Percentiles rank a stretch among this genome's conserved stretches.
phyloP scores from a whole-genome alignment of 495 filamentous ascomycete genomes.

The Melanomma pulvis-pyrius region DNA sequence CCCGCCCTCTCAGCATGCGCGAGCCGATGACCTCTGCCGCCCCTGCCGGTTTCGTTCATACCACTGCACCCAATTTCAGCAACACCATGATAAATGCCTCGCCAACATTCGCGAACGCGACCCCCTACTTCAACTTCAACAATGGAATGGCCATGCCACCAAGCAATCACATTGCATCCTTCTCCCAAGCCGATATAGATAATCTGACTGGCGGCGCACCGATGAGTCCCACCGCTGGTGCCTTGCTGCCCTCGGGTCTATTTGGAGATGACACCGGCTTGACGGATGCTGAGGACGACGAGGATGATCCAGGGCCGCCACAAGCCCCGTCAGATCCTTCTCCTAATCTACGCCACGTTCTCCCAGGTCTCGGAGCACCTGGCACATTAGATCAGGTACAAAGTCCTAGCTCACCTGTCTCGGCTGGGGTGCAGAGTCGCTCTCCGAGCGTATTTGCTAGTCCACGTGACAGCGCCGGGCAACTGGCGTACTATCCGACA shows the following conservation, averaged over 20 bases:
- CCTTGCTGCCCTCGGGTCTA: slow-evolving; percentile 47
- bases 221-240: slow-evolving; percentile 46
- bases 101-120: slow-evolving; percentile 27
- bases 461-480: slow-evolving; percentile 43
- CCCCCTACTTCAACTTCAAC: slow-evolving; percentile 45
- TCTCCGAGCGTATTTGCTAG: slow-evolving; percentile 46
- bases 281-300: slow-evolving; percentile 32
- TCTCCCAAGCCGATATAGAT: slow-evolving; percentile 45
- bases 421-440: slow-evolving; percentile 41
- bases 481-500: slow-evolving; percentile 38
- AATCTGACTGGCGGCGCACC: slow-evolving; percentile 44
- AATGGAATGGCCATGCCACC: slow-evolving; percentile 44
- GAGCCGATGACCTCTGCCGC: slow-evolving; percentile 29
- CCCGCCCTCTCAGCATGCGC: slow-evolving; percentile 36
- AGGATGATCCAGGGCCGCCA: slow-evolving; percentile 26
- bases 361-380: slow-evolving; percentile 40
- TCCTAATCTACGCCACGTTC: slow-evolving; percentile 18
- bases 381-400: slow-evolving; percentile 38
- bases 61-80: slow-evolving; percentile 30
- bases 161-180: slow-evolving; percentile 13
- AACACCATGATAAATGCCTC: slow-evolving; percentile 38
- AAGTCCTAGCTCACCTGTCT: slow-evolving; percentile 42
- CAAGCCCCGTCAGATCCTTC: slow-evolving; percentile 25
- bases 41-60: slow-evolving; percentile 29
- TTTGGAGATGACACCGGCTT: slow-evolving; percentile 42